Percentiles rank a stretch among this genome's conserved stretches.
Conservation (phyloP, 2,329 filamentous ascomycete species). For the Cladobotryum protrusum region DNA sequence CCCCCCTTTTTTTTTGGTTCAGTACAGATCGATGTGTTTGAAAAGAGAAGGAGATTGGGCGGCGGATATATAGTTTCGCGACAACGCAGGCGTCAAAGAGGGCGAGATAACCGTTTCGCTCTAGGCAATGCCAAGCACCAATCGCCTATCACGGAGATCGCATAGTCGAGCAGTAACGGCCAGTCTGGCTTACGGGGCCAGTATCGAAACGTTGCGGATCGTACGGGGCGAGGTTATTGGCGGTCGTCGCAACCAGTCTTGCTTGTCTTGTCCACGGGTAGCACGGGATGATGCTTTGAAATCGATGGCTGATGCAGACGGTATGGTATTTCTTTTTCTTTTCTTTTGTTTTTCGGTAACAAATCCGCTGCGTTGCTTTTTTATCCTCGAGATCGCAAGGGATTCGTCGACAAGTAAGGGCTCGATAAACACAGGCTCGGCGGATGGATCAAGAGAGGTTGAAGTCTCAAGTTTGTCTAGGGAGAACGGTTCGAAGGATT, state of each 20-base stretch:
- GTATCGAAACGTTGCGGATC: slow-evolving; percentile 18
- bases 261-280: too few species aligned
- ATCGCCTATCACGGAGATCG: slow-evolving; percentile 23
- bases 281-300: not conserved
- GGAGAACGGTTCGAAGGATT: not conserved
- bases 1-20: not conserved
- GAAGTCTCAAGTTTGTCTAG: too few species aligned
- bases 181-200: slow-evolving; percentile 21
- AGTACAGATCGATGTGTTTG: not conserved
- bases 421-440: too few species aligned
- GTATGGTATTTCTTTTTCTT: too few species aligned
- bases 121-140: slow-evolving; percentile 17
- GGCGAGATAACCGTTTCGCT: slow-evolving; percentile 5
- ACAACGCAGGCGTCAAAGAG: slow-evolving; percentile 1
- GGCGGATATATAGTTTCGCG: not conserved
- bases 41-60: not conserved
- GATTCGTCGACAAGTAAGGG: too few species aligned
- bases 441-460: not conserved
- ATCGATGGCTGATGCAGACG: not conserved
- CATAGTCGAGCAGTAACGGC: slow-evolving; percentile 24
- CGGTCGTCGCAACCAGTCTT: not conserved
- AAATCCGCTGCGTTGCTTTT: not conserved
- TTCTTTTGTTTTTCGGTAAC: not conserved
- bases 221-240: not conserved
- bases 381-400: too few species aligned